Evolutionary conservation across 352 stramenopile species (phyloP), one percentile per base, ranked within the genome.

Genomic region (Pythium phragmiticola): DNA sequence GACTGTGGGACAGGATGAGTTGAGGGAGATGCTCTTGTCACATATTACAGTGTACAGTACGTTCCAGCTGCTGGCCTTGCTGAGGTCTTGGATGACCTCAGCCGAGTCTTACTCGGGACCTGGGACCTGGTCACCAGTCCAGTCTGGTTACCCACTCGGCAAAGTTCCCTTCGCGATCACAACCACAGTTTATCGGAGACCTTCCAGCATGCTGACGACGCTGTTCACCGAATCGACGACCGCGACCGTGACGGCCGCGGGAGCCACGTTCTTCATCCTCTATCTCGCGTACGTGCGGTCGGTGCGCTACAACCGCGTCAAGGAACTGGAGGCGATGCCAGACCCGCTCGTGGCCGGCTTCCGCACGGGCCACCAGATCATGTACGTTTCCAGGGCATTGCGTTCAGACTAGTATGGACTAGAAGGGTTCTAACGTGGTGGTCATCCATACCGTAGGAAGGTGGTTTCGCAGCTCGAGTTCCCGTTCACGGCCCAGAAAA

Each of bases 261-360:
- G 12, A 4, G 51, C 57, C 17, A 64, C 57, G 39, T 47, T 64
- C 7, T 34, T 64, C 23, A 47, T 64, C 36, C 34, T 64, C 47
- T 64, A 64, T 37, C 47, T 64, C 47, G 57, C 57, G 21, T 64
- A 64, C 17, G 57, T 64, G 46, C 45, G 57, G 19, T 39, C 47
- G 16, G 57, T 64, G 47, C 57, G 57, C 48, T 57, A 64, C 48
- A 33, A 17, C n/a, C 57, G 37, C 48, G 9, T 23, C 13, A 57
- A 64, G 21, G 57, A 64, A 47, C 57, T 64, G 8, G 47, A 64
- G 46, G 6, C 23, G 33, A 7, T 64, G 19, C 57, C 57, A 19
- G 57, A 64, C 13, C 57, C 57, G 36, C 57, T 57, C 28, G 57
- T 57, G 17, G 57, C 46, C 0, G 57, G 57, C 37, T 57, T 57